Base-by-base conservation (phyloP, 177 flowering plant genomes). In the Vitis hybrid region DNA sequence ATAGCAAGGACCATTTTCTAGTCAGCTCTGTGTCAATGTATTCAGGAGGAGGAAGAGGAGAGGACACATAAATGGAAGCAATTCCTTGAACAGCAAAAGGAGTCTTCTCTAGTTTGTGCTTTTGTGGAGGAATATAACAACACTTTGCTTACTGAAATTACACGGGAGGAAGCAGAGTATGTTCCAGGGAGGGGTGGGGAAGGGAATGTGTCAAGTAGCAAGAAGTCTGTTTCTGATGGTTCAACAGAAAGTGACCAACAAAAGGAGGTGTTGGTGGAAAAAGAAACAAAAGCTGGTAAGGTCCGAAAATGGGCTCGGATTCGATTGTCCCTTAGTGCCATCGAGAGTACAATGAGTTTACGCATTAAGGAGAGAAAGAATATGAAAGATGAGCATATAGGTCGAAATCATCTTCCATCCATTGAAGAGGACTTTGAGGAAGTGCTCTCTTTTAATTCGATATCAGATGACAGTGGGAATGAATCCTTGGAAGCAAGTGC, bases 1-100 rank as follows among this genome's bases (percentile, higher is more conserved):
- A 40, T 40, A 40, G 45, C 45, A 40, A 40, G 45, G 45, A 4
- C 45, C 45, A 40, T 40, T 40, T 40, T 40, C 45, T 40, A 40
- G 45, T 40, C 45, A 40, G 45, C 45, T 7, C 1, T 40, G 1
- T 40, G 45, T 40, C 45, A 40, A 40, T 40, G 45, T 40, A 40
- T 40, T 71, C 80, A 94, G 99, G 98, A 91, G 73, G 99, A 94
- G 80, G 99, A 94, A 73, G 94, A 86, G 73, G 99, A 94, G 77
- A 87, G 99, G 67, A 85, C 91, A 67, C 84, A 84, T 2, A 88
- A 86, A 78, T 94, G 99, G 99, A 84, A 76, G 67, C 56, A 70
- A 74, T 93, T 94, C 64, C 80, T 94, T 69, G 85, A 86, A 68
- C 89, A 83, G 60, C 86, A 77, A 69, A 81, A 71, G 26, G 81